These are phyloP conservation scores for Monilinia fructicola DNA, from an alignment of 2,329 filamentous ascomycete genomes.

Conservation along the genomic window DNA sequence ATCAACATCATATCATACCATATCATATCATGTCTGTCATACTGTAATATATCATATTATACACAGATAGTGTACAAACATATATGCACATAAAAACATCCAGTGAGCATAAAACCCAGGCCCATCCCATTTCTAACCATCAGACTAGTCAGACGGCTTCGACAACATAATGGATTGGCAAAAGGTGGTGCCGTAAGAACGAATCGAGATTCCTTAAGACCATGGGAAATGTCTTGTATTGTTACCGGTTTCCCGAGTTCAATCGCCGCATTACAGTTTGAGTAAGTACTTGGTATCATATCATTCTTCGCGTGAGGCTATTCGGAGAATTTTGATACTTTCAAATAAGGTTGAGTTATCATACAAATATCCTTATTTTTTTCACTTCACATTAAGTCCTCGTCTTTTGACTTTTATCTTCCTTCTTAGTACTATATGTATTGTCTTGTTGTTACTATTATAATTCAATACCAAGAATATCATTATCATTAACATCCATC, in stretches of 20 bases:
- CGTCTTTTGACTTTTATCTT: too few relatives aligned
- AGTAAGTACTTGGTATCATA: constrained; percentile 55
- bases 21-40: too few relatives aligned
- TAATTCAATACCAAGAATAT: too few relatives aligned
- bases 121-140: not conserved
- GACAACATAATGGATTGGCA: constrained; percentile 84
- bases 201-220: constrained; percentile 63
- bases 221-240: constrained; percentile 88
- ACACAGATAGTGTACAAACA: too few relatives aligned
- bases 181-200: constrained; percentile 83
- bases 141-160: constrained; percentile 64
- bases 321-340: not conserved
- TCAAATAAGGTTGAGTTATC: not conserved
- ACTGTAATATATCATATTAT: too few relatives aligned
- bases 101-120: not conserved
- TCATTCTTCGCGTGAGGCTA: not conserved
- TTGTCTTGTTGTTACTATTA: not conserved
- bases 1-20: too few relatives aligned
- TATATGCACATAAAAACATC: not conserved
- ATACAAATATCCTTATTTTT: not conserved
- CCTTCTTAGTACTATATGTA: too few relatives aligned
- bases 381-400: not conserved
- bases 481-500: too few relatives aligned
- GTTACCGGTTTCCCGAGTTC: constrained; percentile 87
- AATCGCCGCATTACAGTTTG: constrained; percentile 88